Conservation (phyloP, 192 early-diverging fungal genomes). For the Coemansia aciculifera region DNA sequence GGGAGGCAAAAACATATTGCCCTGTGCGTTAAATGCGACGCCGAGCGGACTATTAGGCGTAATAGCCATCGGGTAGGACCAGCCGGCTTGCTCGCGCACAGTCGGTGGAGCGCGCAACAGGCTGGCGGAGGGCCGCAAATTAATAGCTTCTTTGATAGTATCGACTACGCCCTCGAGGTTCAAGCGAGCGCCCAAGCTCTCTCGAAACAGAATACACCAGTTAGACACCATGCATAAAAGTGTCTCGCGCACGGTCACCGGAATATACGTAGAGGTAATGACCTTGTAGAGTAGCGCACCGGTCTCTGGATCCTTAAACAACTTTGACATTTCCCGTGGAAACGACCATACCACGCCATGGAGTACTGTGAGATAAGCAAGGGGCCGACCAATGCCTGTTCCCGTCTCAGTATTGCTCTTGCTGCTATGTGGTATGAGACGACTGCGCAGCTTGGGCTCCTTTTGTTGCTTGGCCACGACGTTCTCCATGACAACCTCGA, state of each 20-base stretch:
- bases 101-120: conserved; percentile 36
- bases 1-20: neutral
- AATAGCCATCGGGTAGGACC: conserved; percentile 32
- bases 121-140: conserved; percentile 21
- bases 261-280: conserved; percentile 26
- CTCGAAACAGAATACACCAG: conserved; percentile 42
- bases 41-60: conserved; percentile 5
- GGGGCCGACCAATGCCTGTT: conserved; percentile 15
- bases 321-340: conserved; percentile 33
- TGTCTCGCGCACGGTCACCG: conserved; percentile 45
- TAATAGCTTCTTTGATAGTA: conserved; percentile 24
- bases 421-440: conserved; percentile 23
- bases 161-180: conserved; percentile 47
- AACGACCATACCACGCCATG: conserved; percentile 50
- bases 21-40: conserved; percentile 7
- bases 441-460: conserved; percentile 32
- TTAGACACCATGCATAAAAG: conserved; percentile 51
- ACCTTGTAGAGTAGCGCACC: conserved; percentile 21
- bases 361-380: conserved; percentile 40
- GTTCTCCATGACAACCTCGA: conserved; percentile 41
- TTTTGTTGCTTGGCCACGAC: conserved; percentile 20
- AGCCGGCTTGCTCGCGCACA: conserved; percentile 24
- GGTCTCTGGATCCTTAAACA: conserved; percentile 34
- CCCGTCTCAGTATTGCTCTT: neutral
- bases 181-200: conserved; percentile 25